These are phyloP conservation scores for Diaporthe longicolla DNA, from an alignment of 2,329 filamentous ascomycete species.

Conservation along the genomic window DNA sequence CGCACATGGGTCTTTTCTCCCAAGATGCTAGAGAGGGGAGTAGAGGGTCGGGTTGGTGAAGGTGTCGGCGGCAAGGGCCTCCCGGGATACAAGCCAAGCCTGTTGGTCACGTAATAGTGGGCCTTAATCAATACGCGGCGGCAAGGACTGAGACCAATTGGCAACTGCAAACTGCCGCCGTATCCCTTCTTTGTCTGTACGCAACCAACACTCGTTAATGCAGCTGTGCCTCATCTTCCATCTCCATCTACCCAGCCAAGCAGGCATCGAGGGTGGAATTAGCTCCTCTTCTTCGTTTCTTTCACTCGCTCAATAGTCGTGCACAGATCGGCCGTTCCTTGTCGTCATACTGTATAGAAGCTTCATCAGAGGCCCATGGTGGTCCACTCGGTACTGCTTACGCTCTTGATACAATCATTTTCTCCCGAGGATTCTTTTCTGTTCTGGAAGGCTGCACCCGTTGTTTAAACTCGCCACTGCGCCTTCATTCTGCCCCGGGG, in stretches of 20 bases:
- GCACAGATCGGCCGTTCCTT: background rate
- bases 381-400: background rate
- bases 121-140: background rate
- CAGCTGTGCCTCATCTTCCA: background rate
- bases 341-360: background rate
- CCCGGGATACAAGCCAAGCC: background rate
- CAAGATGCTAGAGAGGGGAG: no score
- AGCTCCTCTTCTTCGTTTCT: background rate
- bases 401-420: background rate
- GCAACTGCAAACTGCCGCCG: background rate
- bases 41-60: no score
- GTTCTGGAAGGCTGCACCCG: background rate
- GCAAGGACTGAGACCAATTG: no score
- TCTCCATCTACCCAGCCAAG: background rate
- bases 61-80: no score
- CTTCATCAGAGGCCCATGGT: background rate
- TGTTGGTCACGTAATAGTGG: background rate
- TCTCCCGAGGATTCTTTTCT: no score
- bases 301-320: background rate
- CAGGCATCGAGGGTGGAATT: background rate
- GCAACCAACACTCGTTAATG: background rate
- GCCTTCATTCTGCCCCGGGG: background rate
- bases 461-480: background rate
- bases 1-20: no score
- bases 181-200: background rate